Evolutionary conservation across 2,329 filamentous ascomycete species (phyloP), one percentile per base, ranked within the genome.

Genomic region (Zarea fungicola): DNA sequence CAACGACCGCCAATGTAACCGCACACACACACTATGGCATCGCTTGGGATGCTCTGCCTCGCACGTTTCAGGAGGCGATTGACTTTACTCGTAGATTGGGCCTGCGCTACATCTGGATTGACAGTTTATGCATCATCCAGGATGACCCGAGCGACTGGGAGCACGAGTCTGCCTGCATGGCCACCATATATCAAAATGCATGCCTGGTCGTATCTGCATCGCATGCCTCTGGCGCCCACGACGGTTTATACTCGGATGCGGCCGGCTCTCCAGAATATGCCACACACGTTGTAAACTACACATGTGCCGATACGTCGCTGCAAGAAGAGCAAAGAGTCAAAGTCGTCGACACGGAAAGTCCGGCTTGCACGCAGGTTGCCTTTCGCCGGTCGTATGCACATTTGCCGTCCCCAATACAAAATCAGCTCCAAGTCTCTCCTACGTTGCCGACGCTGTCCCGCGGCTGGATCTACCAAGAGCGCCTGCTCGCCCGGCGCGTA

Each of bases 111-210:
- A 25, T 56, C 10, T 54, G 53, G 55, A 52, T 55, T n/a, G 55
- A 55, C 32, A 52, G 51, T 25, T 48, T 56, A 10, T 55, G 53
- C 32, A 55, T 56, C 10, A 29, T 52, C 23, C 52, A 54, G 36
- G 47, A 48, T 42, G 46, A 48, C 23, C 31, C 28, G 11, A 25
- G 39, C 4, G 50, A 51, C 37, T 51, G 49, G 54, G 39, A 40
- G 16, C 22, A 11, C 21, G 50, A 52, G 31, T 46, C 50, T 3
- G 35, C 50, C 19, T 46, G 42, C 29, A 52, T 54, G 49, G 49
- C 46, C 5, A 28, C 43, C 14, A 41, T 54, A 21, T 54, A 52
- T 31, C 47, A 50, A 21, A 36, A 43, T 13, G 43, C 52, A 6
- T 39, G 42, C 7, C 16, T 54, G 1, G 52, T 52, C 10, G n/a